Conservation (phyloP, 148 eudicot genomes). For the Camellia sinensis region DNA sequence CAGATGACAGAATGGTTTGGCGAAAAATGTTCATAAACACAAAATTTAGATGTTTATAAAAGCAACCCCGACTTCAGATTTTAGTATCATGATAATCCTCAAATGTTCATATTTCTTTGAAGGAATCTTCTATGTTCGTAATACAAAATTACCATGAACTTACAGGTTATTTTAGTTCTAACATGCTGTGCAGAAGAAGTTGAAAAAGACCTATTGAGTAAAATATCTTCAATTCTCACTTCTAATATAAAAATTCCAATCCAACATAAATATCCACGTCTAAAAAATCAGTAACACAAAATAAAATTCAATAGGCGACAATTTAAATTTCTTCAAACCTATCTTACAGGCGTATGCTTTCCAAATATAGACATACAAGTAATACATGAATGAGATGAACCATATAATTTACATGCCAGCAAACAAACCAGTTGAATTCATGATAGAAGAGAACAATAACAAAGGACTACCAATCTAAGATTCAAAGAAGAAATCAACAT, state of each 20-base stretch:
- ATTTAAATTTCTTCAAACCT: slow-evolving; percentile 2
- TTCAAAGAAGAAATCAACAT: slow-evolving; percentile 11
- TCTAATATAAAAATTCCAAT: neutral
- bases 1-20: no score
- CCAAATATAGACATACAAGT: neutral
- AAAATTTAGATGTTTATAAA: no score
- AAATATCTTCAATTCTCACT: neutral
- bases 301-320: neutral
- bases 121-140: no score
- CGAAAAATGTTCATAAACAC: no score
- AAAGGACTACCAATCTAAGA: neutral
- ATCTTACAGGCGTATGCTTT: neutral
- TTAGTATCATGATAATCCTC: no score
- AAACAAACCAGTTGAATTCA: slow-evolving; percentile 1
- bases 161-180: no score
- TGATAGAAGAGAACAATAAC: slow-evolving; percentile 1
- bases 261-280: neutral
- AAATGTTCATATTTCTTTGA: no score
- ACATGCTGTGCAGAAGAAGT: no score
- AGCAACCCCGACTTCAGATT: no score
- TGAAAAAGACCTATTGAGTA: no score
- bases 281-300: neutral
- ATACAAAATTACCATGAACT: no score
- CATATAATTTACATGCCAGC: neutral
- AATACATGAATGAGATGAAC: neutral